Percentiles rank a stretch among this genome's conserved stretches.
Conservation (phyloP, 306 rosid species). For the Glycine latifolia region DNA sequence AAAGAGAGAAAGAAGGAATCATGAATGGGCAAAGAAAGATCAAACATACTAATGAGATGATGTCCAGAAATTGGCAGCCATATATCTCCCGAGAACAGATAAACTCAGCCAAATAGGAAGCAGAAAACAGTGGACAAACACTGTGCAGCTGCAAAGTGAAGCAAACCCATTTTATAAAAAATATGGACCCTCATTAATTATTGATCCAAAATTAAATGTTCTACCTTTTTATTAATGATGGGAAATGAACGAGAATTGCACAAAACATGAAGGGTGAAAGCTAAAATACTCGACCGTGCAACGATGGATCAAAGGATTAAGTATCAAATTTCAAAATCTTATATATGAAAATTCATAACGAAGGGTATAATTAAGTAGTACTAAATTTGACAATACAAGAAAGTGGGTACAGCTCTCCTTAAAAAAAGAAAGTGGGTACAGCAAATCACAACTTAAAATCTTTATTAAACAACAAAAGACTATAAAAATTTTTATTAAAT, state of each 20-base stretch:
- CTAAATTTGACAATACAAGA: not conserved
- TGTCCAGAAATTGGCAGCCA: slow-evolving; percentile 97
- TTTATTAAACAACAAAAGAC: too few species aligned
- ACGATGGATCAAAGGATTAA: not conserved
- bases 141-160: slow-evolving; percentile 15
- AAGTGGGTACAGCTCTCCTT: not conserved
- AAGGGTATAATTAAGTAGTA: not conserved
- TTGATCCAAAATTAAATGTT: slow-evolving; percentile 7
- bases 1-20: not conserved
- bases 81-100: slow-evolving; percentile 43
- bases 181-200: slow-evolving; percentile 25
- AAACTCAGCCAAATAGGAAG: slow-evolving; percentile 28
- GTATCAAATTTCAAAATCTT: not conserved
- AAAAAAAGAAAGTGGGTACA: not conserved
- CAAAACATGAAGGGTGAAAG: not conserved
- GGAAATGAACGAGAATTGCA: not conserved
- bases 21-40: not conserved
- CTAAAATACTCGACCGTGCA: slow-evolving; percentile 11
- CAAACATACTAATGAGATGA: slow-evolving; percentile 83
- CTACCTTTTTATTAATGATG: not conserved
- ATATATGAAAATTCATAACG: not conserved
- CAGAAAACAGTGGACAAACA: not conserved
- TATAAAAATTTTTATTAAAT: too few species aligned
- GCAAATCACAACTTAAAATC: not conserved
- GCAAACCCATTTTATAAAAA: slow-evolving; percentile 29